These are phyloP conservation scores for Gremmenia infestans DNA, from an alignment of 2,329 filamentous ascomycete species.

Conservation along the genomic window DNA sequence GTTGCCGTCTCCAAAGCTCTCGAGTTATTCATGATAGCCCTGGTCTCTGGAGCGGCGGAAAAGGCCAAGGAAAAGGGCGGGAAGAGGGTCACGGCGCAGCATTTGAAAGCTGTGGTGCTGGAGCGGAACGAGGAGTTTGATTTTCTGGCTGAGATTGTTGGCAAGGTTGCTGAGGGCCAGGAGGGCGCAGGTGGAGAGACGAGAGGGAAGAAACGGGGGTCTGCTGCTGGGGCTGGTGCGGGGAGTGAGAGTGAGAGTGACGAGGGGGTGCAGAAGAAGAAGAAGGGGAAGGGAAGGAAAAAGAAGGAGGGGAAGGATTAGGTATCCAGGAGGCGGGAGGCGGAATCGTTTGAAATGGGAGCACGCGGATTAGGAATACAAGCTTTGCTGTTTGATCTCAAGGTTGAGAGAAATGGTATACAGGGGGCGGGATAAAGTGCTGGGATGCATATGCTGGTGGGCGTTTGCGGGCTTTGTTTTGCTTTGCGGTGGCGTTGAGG, in stretches of 20 bases:
- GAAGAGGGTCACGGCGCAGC: slow-evolving; percentile 82
- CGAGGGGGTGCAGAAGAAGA: slow-evolving; percentile 26
- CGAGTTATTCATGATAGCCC: slow-evolving; percentile 94
- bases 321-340: too few species aligned
- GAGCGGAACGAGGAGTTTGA: slow-evolving; percentile 83
- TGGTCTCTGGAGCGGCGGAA: slow-evolving; percentile 82
- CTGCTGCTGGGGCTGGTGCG: slow-evolving; percentile 16
- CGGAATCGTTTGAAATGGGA: too few species aligned
- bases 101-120: slow-evolving; percentile 87
- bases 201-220: slow-evolving; percentile 18
- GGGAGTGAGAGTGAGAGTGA: slow-evolving; percentile 20
- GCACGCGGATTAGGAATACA: too few species aligned
- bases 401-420: too few species aligned
- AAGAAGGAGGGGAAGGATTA: slow-evolving; percentile 13
- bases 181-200: slow-evolving; percentile 26
- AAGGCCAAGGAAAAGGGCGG: slow-evolving; percentile 78
- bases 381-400: too few species aligned
- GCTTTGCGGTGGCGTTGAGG: too few species aligned
- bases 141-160: slow-evolving; percentile 85
- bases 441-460: too few species aligned
- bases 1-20: slow-evolving; percentile 93
- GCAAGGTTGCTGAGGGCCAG: slow-evolving; percentile 63
- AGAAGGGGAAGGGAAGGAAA: slow-evolving; percentile 26
- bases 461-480: too few species aligned
- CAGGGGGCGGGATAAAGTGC: too few species aligned